Conservation (phyloP, 805 yeast genomes). For the Ogataea sp. region DNA sequence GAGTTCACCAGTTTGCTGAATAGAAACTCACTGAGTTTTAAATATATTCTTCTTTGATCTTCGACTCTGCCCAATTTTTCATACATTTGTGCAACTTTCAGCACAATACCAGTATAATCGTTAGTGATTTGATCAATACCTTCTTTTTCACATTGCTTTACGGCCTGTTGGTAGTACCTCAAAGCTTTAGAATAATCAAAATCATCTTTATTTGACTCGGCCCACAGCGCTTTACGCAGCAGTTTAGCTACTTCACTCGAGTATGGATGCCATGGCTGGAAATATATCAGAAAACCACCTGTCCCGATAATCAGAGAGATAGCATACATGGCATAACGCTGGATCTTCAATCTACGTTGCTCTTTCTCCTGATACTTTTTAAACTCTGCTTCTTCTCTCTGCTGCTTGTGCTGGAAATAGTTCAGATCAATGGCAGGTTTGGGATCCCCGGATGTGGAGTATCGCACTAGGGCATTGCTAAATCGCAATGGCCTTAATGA, state of each 20-base stretch:
- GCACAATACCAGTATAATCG: conserved; percentile 85
- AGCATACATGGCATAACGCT: conserved; percentile 11
- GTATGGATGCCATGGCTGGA: conserved; percentile 28
- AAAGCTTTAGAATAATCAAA: conserved; percentile 63
- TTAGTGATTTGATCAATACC: conserved; percentile 54
- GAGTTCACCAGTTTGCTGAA: conserved; percentile 19
- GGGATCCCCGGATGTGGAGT: not conserved
- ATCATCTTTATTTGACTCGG: conserved; percentile 65
- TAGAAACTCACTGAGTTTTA: conserved; percentile 17
- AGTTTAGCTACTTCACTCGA: conserved; percentile 50
- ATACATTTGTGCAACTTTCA: conserved; percentile 82
- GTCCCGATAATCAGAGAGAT: not conserved
- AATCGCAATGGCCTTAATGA: too few relatives aligned
- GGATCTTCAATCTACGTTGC: conserved; percentile 7
- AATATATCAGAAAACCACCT: not conserved
- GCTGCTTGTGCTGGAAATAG: conserved; percentile 5
- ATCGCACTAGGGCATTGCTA: too few relatives aligned
- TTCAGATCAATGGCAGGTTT: not conserved
- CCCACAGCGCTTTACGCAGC: conserved; percentile 73
- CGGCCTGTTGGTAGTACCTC: conserved; percentile 64
- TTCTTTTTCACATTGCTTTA: conserved; percentile 50
- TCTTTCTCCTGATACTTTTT: conserved; percentile 3
- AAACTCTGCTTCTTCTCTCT: conserved; percentile 4
- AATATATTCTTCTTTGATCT: conserved; percentile 55
- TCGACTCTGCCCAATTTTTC: conserved; percentile 55